Evolutionary conservation across 2,329 filamentous ascomycete species (phyloP).

Genomic region (Trichoderma citrinoviride): DNA sequence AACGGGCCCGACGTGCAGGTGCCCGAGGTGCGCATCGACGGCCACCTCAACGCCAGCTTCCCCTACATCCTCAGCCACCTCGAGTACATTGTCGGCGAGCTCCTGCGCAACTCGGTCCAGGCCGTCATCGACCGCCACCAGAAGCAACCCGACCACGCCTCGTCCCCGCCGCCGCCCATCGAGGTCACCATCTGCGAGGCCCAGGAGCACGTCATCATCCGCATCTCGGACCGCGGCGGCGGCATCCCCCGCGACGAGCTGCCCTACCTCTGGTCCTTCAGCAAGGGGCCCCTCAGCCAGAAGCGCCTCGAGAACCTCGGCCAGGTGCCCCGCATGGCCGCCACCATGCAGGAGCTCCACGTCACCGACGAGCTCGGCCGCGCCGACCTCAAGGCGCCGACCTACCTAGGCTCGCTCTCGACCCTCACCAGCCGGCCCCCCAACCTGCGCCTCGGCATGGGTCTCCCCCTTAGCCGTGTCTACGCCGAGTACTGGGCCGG

Average conservation of each 20-base stretch:
- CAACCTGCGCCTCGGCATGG: conserved; percentile 85
- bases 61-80: conserved; percentile 95
- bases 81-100: conserved; percentile 95
- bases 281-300: conserved; percentile 79
- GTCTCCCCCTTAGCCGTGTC: conserved; percentile 85
- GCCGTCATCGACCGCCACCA: conserved; percentile 74
- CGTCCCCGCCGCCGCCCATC: conserved; percentile 68
- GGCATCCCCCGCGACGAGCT: conserved; percentile 83
- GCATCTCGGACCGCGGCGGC: conserved; percentile 92
- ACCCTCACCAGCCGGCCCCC: conserved; percentile 80
- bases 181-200: conserved; percentile 94
- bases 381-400: conserved; percentile 43
- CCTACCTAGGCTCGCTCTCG: conserved; percentile 63
- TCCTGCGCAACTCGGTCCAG: conserved; percentile 92
- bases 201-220: conserved; percentile 90
- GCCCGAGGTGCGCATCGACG: conserved; percentile 78
- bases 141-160: conserved; percentile 37
- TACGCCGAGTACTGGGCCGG: conserved; percentile 99
- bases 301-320: conserved; percentile 79
- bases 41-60: conserved; percentile 86
- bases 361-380: conserved; percentile 44
- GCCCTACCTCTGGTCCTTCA: conserved; percentile 94
- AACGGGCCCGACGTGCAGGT: conserved; percentile 70
- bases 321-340: conserved; percentile 85
- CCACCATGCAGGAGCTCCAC: conserved; percentile 84